These are phyloP conservation scores for Quercus engelmannii DNA, from an alignment of 306 rosid species.

Conservation along the genomic window DNA sequence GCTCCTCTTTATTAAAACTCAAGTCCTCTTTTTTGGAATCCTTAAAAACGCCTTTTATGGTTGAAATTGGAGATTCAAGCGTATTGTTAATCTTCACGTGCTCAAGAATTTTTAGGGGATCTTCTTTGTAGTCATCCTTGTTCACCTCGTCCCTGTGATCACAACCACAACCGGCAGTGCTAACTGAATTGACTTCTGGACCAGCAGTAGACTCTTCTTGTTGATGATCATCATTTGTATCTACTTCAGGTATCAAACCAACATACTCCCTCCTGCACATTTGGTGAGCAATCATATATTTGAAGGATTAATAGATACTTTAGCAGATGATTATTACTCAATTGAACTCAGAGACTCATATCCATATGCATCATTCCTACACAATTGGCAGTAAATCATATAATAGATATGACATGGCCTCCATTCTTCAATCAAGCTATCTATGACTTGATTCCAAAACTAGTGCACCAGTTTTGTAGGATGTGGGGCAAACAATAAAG, in stretches of 20 bases:
- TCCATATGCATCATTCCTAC: neutral
- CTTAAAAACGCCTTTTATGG: slow-evolving; percentile 41
- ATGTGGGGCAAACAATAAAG: neutral
- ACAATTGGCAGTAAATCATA: neutral
- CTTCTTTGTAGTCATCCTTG: slow-evolving; percentile 18
- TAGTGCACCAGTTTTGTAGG: neutral
- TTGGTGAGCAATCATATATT: neutral
- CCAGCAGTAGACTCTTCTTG: slow-evolving; percentile 12
- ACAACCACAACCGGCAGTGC: slow-evolving; percentile 4
- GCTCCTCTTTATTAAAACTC: slow-evolving; percentile 42
- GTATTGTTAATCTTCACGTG: slow-evolving; percentile 43
- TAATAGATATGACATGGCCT: neutral
- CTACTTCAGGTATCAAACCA: slow-evolving; percentile 13
- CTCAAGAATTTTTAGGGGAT: slow-evolving; percentile 48
- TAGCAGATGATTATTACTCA: neutral
- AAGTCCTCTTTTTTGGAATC: slow-evolving; percentile 41
- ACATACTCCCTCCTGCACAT: slow-evolving; percentile 36
- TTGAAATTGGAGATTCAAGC: slow-evolving; percentile 35
- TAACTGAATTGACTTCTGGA: slow-evolving; percentile 19
- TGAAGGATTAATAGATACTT: slow-evolving; percentile 3
- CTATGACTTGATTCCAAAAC: neutral
- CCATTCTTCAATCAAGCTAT: neutral
- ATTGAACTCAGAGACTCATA: neutral
- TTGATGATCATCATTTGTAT: slow-evolving; percentile 16
- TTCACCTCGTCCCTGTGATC: slow-evolving; percentile 18